Percentiles rank a stretch among this genome's conserved stretches.
Conservation (phyloP, 1,284 basidiomycete genomes). For the Irpex sp. region DNA sequence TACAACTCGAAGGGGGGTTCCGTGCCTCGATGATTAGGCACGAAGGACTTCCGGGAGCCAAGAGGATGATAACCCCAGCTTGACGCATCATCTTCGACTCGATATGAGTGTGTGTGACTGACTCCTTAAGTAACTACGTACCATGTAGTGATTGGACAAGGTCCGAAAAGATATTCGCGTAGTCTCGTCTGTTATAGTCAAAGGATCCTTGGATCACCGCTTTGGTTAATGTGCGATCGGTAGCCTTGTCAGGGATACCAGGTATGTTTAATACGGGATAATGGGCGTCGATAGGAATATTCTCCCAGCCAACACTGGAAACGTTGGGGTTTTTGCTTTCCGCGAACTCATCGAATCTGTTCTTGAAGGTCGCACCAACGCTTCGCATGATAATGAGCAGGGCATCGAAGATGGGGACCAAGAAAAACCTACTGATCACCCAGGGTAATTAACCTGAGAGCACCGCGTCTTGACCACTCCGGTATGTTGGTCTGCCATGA, state of each 20-base stretch:
- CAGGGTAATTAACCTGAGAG: constrained; percentile 33
- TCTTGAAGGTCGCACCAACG: constrained; percentile 29
- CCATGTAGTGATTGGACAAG: constrained; percentile 27
- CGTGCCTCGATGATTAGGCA: constrained; percentile 19
- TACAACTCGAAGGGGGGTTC: constrained; percentile 31
- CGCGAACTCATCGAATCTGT: constrained; percentile 27
- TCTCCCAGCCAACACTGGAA: constrained; percentile 30
- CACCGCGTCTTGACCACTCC: constrained; percentile 32
- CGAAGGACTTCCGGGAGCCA: constrained; percentile 24
- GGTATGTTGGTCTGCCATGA: constrained; percentile 30
- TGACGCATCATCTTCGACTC: constrained; percentile 27
- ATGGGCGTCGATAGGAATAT: constrained; percentile 34
- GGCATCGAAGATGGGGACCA: not conserved
- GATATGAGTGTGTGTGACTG: not conserved
- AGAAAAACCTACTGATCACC: constrained; percentile 29
- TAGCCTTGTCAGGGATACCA: constrained; percentile 19
- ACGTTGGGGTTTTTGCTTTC: constrained; percentile 27
- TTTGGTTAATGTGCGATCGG: constrained; percentile 24
- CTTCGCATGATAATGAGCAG: constrained; percentile 14
- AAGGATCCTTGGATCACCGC: constrained; percentile 38
- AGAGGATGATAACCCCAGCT: constrained; percentile 35
- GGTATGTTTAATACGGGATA: constrained; percentile 32
- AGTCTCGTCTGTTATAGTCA: constrained; percentile 29
- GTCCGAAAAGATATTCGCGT: constrained; percentile 30
- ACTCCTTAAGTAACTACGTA: constrained; percentile 7